Conservation (phyloP, 73 alveolate genomes). For the Paramecium sexaurelia region DNA sequence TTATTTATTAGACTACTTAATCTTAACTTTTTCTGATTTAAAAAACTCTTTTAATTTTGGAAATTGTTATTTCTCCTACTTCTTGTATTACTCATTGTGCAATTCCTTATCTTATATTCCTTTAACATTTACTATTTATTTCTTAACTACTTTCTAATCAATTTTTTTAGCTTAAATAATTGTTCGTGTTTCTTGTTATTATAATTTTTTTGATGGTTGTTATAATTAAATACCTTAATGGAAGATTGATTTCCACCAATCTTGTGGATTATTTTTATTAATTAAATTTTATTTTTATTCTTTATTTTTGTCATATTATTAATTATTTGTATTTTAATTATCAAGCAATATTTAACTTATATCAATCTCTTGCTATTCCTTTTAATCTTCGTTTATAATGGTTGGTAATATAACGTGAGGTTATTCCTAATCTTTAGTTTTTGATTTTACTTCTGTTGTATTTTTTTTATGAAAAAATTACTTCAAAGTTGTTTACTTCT, state of each 20-base stretch:
- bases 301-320: too few relatives aligned
- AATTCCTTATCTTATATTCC: too few relatives aligned
- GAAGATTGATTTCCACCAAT: not conserved
- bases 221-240: not conserved
- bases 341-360: not conserved
- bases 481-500: not conserved
- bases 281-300: not conserved
- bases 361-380: not conserved
- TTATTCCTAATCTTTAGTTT: not conserved
- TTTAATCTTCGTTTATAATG: too few relatives aligned
- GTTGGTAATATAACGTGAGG: not conserved
- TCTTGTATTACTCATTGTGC: too few relatives aligned
- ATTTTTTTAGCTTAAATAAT: too few relatives aligned
- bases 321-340: too few relatives aligned
- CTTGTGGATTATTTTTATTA: not conserved
- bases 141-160: too few relatives aligned
- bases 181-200: not conserved
- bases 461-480: not conserved
- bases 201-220: not conserved
- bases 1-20: too few relatives aligned
- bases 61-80: too few relatives aligned
- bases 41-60: too few relatives aligned
- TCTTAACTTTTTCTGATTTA: too few relatives aligned
- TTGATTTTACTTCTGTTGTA: not conserved
- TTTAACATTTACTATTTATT: too few relatives aligned